Base-by-base conservation (phyloP, 371 early-diverging fungal species). In the Rhizopus microsporus region DNA sequence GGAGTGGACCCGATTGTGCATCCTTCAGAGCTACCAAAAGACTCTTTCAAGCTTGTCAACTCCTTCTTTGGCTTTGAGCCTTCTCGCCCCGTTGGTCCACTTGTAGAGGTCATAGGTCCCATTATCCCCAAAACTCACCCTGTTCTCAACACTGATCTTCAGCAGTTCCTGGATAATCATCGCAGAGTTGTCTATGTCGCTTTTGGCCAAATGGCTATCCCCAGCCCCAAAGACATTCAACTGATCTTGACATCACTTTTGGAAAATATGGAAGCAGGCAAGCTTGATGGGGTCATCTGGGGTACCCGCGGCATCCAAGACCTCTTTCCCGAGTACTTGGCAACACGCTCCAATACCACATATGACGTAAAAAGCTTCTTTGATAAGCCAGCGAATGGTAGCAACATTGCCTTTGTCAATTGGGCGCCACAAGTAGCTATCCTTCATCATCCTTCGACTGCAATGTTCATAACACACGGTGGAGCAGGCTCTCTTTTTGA, bases 401-500 rank as follows among this genome's bases (percentile, higher is more conserved):
- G 10, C 29, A 46, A 6, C 30, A 46, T 46, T 46, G 46, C 46
- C 46, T 46, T 58, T 33, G 33, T 59, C 6, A 51, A 60, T 16
- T 72, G 77, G 72, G 66, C 73, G 0, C 80, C 77, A 16, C 80
- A 80, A 33, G 54, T 63, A 30, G 67, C 75, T 15, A 62, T 80
- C 31, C 67, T 80, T 13, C 34, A 56, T 0, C 77, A 80, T 30
- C 53, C 68, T 15, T 67, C 73, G 0, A 68, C 65, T 10, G 7
- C 13, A 1, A 35, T 73, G 0, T 80, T 77, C 49, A 37, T 80
- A 0, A 64, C 71, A 6, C 77, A 77, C 39, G 67, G 80, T 17
- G 80, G 80, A 23, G 58, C 65, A 4, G 70, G 57, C 5, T 73
- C 72, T 15, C 35, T 68, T 13, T 66, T 60, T 43, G 77, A 80